Evolutionary conservation across 768 basidiomycete genomes (phyloP).

Genomic region (Suillus placidus): DNA sequence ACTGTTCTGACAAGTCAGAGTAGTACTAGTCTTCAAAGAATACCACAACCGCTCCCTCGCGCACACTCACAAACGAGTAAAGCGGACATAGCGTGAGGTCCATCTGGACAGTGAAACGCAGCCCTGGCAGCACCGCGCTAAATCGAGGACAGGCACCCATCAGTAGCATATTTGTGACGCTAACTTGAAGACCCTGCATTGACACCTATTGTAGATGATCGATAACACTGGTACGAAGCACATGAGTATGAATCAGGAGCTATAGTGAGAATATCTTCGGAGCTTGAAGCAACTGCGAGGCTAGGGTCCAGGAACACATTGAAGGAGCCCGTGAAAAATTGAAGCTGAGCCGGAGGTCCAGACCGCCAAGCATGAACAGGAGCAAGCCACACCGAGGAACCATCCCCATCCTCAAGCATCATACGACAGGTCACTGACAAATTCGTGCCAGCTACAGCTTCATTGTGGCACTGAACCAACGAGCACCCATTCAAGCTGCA

Average conservation of each 20-base stretch:
- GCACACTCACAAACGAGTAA: no score
- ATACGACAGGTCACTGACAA: constrained; percentile 14
- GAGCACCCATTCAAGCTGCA: no score
- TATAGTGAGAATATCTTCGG: no score
- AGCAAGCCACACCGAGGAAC: constrained; percentile 29
- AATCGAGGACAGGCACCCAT: neutral
- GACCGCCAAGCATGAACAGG: constrained; percentile 5
- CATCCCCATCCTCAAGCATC: constrained; percentile 32
- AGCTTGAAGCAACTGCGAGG: no score
- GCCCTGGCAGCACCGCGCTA: neutral
- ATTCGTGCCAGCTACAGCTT: neutral
- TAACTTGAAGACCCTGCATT: neutral
- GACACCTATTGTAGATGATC: neutral
- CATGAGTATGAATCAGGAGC: neutral
- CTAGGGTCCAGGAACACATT: no score
- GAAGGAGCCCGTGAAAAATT: no score
- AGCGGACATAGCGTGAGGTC: no score
- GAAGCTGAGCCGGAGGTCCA: neutral
- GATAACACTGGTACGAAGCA: neutral
- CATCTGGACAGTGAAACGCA: neutral
- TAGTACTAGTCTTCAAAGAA: no score
- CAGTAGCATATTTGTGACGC: neutral
- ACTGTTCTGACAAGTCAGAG: neutral
- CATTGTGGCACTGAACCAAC: no score
- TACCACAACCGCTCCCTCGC: no score